phyloP scores from a whole-genome alignment of 2,329 filamentous ascomycete species.

The Phialophora tarda region DNA sequence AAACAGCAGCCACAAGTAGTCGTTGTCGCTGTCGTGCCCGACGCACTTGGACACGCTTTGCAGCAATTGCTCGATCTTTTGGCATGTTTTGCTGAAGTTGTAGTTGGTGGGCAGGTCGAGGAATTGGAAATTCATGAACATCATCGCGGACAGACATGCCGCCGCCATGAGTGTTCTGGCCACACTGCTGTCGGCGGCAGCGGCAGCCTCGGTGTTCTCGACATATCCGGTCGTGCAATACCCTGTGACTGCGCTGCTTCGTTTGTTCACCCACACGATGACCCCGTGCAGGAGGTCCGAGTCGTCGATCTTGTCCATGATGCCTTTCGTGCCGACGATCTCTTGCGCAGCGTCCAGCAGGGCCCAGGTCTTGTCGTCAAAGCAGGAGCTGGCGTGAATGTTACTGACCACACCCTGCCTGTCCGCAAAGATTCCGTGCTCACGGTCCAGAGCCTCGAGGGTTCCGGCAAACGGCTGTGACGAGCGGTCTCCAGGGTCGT shows the following conservation, averaged over 20 bases:
- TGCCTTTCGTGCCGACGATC: slow-evolving; percentile 23
- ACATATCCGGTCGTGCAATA: slow-evolving; percentile 20
- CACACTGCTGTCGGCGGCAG: background rate
- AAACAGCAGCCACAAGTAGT: slow-evolving; percentile 24
- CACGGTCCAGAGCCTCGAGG: slow-evolving; percentile 1
- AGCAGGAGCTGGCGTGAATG: background rate
- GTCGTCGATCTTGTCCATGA: slow-evolving; percentile 20
- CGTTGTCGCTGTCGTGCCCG: background rate
- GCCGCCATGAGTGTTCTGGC: slow-evolving; percentile 9
- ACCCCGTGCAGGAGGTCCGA: slow-evolving; percentile 16
- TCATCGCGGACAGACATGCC: slow-evolving; percentile 21
- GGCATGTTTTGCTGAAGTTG: slow-evolving; percentile 28
- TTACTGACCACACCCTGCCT: background rate
- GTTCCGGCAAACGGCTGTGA: slow-evolving; percentile 9
- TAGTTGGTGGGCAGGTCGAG: slow-evolving; percentile 24
- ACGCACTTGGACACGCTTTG: background rate
- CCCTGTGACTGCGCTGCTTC: slow-evolving; percentile 21
- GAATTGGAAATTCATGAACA: slow-evolving; percentile 28
- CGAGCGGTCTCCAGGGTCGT: slow-evolving; percentile 19
- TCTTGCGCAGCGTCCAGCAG: slow-evolving; percentile 19
- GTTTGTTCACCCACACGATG: slow-evolving; percentile 25
- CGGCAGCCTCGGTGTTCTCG: slow-evolving; percentile 5
- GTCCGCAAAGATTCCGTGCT: background rate
- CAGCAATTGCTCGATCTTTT: slow-evolving; percentile 22
- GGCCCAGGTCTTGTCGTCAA: slow-evolving; percentile 6